Evolutionary conservation across 306 rosid species (phyloP).

Genomic region (Lupinus albus): DNA sequence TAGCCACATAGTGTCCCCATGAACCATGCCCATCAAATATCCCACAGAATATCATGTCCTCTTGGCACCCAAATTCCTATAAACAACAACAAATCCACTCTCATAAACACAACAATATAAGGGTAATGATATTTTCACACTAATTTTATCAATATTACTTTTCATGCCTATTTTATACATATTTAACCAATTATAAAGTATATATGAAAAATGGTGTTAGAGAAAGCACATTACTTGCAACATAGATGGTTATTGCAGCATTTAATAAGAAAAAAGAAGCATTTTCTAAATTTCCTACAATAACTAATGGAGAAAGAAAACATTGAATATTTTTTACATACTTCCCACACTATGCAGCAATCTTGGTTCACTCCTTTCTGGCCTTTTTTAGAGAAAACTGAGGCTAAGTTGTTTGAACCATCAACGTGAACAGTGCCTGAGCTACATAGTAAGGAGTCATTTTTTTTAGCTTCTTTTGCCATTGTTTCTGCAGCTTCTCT

Average conservation of each 20-base stretch:
- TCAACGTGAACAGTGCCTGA: slow-evolving; percentile 54
- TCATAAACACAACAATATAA: neutral
- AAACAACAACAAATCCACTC: slow-evolving; percentile 29
- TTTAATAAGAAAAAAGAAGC: neutral
- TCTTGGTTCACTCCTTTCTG: slow-evolving; percentile 83
- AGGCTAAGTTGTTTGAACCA: slow-evolving; percentile 74
- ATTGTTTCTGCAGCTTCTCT: slow-evolving; percentile 74
- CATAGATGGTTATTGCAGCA: neutral
- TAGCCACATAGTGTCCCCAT: slow-evolving; percentile 92
- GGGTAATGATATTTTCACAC: too few relatives aligned
- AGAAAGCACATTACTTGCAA: too few relatives aligned
- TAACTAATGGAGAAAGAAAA: neutral
- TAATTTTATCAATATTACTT: too few relatives aligned
- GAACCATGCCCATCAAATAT: slow-evolving; percentile 85
- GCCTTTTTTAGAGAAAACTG: slow-evolving; percentile 75
- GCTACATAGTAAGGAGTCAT: slow-evolving; percentile 51
- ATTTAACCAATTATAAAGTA: too few relatives aligned
- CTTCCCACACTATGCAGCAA: slow-evolving; percentile 94
- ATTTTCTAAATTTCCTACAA: too few relatives aligned
- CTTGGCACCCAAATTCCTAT: slow-evolving; percentile 90
- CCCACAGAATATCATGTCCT: slow-evolving; percentile 83
- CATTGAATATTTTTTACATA: slow-evolving; percentile 32
- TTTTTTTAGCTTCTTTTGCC: slow-evolving; percentile 78
- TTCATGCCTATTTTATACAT: too few relatives aligned
- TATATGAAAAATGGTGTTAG: too few relatives aligned